Percentiles rank a stretch among this genome's conserved stretches.
Conservation (phyloP, 2,329 filamentous ascomycete genomes). For the Aspergillus puulaauensis region DNA sequence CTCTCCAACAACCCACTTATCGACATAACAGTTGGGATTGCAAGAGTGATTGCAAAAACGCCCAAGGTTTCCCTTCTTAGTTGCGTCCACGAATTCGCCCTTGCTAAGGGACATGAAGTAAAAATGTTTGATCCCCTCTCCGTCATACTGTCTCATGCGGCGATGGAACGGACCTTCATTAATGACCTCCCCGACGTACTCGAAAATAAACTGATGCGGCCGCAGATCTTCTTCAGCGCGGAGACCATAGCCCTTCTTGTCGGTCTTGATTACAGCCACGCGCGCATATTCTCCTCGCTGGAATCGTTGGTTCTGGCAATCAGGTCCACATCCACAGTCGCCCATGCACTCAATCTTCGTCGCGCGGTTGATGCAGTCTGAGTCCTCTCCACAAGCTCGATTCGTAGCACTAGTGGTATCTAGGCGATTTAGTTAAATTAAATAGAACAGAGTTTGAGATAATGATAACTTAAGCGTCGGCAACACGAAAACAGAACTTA, state of each 20-base stretch:
- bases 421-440: constrained; percentile 26
- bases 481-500: background rate
- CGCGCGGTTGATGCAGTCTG: constrained; percentile 96
- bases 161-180: constrained; percentile 85
- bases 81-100: constrained; percentile 95
- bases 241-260: constrained; percentile 95
- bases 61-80: constrained; percentile 91
- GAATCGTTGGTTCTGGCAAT: constrained; percentile 93
- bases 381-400: constrained; percentile 88
- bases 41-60: constrained; percentile 99
- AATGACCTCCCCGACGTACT: constrained; percentile 98
- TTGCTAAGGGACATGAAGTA: constrained; percentile 99
- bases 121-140: constrained; percentile 97
- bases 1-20: constrained; percentile 98
- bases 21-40: constrained; percentile 97
- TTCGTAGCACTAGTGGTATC: constrained; percentile 60
- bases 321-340: constrained; percentile 81
- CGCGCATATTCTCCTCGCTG: constrained; percentile 84
- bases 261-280: constrained; percentile 94
- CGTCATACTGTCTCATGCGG: constrained; percentile 89
- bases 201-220: constrained; percentile 89
- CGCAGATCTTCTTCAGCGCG: constrained; percentile 75
- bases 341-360: constrained; percentile 96
- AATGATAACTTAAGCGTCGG: background rate
- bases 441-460: background rate